phyloP scores from a whole-genome alignment of 306 rosid genomes.

The Canavalia ensiformis region DNA sequence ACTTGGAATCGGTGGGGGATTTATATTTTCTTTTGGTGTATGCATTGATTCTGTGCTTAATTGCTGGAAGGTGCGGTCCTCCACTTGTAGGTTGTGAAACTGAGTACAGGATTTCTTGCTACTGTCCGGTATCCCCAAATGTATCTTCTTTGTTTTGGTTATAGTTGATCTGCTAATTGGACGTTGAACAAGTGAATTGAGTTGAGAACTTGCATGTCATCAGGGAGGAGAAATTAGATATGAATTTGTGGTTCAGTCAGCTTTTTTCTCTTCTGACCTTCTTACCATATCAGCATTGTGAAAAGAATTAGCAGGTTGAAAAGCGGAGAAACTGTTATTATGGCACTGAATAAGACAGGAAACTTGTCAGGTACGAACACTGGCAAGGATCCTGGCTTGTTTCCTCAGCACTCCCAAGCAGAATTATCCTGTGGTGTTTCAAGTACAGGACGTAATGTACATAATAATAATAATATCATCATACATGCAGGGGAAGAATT shows the following conservation, averaged over 20 bases:
- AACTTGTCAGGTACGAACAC: slow-evolving; percentile 52
- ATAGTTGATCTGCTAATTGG: slow-evolving; percentile 31
- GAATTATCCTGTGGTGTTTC: slow-evolving; percentile 47
- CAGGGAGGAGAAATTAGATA: slow-evolving; percentile 37
- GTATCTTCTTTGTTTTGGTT: slow-evolving; percentile 30
- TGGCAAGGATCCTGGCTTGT: slow-evolving; percentile 52
- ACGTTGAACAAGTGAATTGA: slow-evolving; percentile 19
- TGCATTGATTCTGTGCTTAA: slow-evolving; percentile 32
- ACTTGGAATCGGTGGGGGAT: slow-evolving; percentile 30
- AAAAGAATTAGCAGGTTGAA: slow-evolving; percentile 50
- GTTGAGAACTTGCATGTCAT: slow-evolving; percentile 30
- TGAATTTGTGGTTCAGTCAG: slow-evolving; percentile 35
- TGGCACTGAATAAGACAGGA: slow-evolving; percentile 62
- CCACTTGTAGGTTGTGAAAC: slow-evolving; percentile 18
- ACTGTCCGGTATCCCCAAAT: background rate
- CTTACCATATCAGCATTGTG: slow-evolving; percentile 23
- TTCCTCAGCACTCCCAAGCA: slow-evolving; percentile 51
- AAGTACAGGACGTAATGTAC: slow-evolving; percentile 48
- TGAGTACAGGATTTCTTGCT: slow-evolving; percentile 31
- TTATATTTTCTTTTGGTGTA: slow-evolving; percentile 33
- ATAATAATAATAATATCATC: slow-evolving; percentile 51
- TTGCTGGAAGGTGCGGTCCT: slow-evolving; percentile 1
- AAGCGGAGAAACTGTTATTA: slow-evolving; percentile 39
- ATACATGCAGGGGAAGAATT: slow-evolving; percentile 53
- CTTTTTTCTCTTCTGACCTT: slow-evolving; percentile 32